phyloP scores from a whole-genome alignment of 176 grass and related monocot species.

The Thinopyrum elongatum region DNA sequence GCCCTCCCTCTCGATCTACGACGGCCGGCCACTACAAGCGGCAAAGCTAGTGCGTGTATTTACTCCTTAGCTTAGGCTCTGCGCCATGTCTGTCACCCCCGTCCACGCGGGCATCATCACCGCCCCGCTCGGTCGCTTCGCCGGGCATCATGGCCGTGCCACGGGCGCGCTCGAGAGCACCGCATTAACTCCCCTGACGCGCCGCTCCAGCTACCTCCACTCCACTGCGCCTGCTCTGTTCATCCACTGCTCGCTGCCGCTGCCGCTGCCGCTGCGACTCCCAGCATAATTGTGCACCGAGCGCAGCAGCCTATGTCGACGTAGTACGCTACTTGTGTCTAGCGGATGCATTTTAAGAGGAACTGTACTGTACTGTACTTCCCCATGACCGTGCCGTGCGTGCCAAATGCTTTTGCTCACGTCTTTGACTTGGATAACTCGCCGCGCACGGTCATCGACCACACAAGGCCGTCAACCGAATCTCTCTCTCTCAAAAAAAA shows the following conservation, averaged over 20 bases:
- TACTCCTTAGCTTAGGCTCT: no score
- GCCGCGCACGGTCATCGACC: not conserved
- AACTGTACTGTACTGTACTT: not conserved
- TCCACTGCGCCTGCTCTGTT: not conserved
- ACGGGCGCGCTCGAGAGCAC: conserved; percentile 21
- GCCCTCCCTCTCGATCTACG: no score
- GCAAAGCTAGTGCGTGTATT: no score
- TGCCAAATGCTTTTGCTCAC: not conserved
- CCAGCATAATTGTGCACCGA: not conserved
- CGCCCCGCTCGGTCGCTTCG: not conserved
- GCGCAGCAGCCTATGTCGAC: not conserved
- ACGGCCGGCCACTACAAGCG: no score
- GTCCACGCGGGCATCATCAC: conserved; percentile 43
- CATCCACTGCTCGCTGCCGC: not conserved
- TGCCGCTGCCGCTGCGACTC: not conserved
- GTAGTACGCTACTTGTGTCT: not conserved
- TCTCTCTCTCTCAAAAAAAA: no score
- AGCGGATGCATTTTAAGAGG: not conserved
- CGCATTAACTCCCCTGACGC: conserved; percentile 1
- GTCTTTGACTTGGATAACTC: not conserved
- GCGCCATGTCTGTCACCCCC: no score
- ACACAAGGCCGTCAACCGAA: not conserved
- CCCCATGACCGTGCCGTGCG: no score
- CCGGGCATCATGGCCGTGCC: conserved; percentile 14
- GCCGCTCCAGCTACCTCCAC: conserved; percentile 4